Evolutionary conservation across 2,329 filamentous ascomycete species (phyloP), one percentile per base, ranked within the genome.

Genomic region (Aspergillus costaricaensis): DNA sequence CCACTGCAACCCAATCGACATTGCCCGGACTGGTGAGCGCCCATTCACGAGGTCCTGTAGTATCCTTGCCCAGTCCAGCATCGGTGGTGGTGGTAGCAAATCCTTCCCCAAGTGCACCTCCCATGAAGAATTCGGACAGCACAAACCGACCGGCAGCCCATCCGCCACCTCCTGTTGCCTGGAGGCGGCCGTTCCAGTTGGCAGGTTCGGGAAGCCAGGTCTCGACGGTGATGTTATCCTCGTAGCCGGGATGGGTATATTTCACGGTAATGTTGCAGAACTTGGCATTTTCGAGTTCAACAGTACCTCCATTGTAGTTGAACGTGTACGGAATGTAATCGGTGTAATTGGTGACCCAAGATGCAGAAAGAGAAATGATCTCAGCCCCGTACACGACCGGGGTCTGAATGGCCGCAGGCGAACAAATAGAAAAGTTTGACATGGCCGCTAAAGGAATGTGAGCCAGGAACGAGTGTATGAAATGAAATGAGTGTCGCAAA

Each of bases 221-320:
- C 43, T 74, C 67, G 5, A 74, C 70, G 21, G 62, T 69, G 55
- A 78, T 70, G 1, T 17, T 62, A 60, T 79, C 77, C 19, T 74
- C 59, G 44, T 71, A 65, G 3, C 76, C 75, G 0, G 74, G 74
- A 59, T 79, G 76, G 0, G 74, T 79, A 59, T 78, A 76, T 0
- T 66, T 65, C 0, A 79, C 69, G 8, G 73, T 77, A 47, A 79
- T 67, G 51, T 79, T 77, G 68, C 77, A 79, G 60, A 77, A 76
- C 4, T 41, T 56, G 6, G 62, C 62, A 47, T 57, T 58, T 12
- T 56, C 32, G 10, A 64, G 32, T 1, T 21, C 23, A 9, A 62
- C 38, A 9, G 27, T 17, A 6, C 54, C 60, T 2, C 47, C 39
- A 39, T 60, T 64, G 49, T 64, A 62, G 44, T 64, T 64, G 55